Conservation (phyloP, 768 basidiomycete species). For the Serpula lacrymans region DNA sequence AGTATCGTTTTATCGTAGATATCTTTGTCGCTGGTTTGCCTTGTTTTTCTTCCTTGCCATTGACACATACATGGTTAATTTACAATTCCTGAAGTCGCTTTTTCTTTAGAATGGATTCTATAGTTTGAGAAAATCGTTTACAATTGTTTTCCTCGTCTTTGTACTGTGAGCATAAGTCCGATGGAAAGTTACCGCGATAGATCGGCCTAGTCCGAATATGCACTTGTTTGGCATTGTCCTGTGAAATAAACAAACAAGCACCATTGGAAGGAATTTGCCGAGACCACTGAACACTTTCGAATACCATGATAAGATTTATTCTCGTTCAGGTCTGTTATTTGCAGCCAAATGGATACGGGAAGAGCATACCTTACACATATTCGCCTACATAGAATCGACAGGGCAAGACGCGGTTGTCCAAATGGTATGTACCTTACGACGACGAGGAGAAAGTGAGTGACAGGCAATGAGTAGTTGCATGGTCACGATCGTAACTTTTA, state of each 20-base stretch:
- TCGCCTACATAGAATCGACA: constrained; percentile 75
- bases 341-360: background rate
- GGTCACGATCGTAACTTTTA: background rate
- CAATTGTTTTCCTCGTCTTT: too few relatives aligned
- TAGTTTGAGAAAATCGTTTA: too few relatives aligned
- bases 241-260: constrained; percentile 7
- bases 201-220: too few relatives aligned
- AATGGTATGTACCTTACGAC: constrained; percentile 99
- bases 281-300: background rate
- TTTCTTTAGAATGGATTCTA: background rate
- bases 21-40: too few relatives aligned
- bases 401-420: constrained; percentile 94
- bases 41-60: background rate
- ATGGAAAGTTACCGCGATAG: too few relatives aligned
- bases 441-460: constrained; percentile 91
- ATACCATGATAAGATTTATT: constrained; percentile 92
- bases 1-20: too few relatives aligned
- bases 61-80: background rate
- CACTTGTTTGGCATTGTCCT: constrained; percentile 12
- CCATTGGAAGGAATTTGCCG: background rate
- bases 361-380: constrained; percentile 2
- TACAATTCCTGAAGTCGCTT: background rate
- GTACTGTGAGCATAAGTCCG: too few relatives aligned
- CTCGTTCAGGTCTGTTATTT: constrained; percentile 74
- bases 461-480: background rate